Conservation (phyloP, 345 rosid species). For the Eutrema yunnanense region DNA sequence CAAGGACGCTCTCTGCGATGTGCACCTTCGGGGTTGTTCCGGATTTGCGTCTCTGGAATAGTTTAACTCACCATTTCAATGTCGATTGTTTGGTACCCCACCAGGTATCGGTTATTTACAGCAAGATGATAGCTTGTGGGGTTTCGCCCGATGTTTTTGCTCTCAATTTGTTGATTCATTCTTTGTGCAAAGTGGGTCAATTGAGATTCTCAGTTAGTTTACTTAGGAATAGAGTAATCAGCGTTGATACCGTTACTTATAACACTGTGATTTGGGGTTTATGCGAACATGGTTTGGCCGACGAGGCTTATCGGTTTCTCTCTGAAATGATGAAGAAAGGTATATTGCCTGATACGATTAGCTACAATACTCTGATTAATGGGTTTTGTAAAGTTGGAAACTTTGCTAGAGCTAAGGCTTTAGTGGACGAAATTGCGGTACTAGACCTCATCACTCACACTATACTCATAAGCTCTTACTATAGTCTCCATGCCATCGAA, state of each 20-base stretch:
- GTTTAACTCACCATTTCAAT: slow-evolving; percentile 50
- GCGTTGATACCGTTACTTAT: slow-evolving; percentile 57
- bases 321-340: slow-evolving; percentile 74
- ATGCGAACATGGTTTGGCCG: slow-evolving; percentile 55
- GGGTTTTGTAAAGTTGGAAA: slow-evolving; percentile 73
- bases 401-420: slow-evolving; percentile 50
- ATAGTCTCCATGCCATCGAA: slow-evolving; percentile 48
- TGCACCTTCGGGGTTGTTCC: slow-evolving; percentile 47
- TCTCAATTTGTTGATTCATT: slow-evolving; percentile 68
- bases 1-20: slow-evolving; percentile 55
- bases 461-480: slow-evolving; percentile 59
- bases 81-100: slow-evolving; percentile 56
- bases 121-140: slow-evolving; percentile 63
- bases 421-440: slow-evolving; percentile 52
- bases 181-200: slow-evolving; percentile 67
- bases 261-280: slow-evolving; percentile 82
- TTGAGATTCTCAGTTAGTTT: slow-evolving; percentile 49
- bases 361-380: slow-evolving; percentile 65
- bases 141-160: slow-evolving; percentile 56
- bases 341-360: slow-evolving; percentile 48
- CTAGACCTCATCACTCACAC: slow-evolving; percentile 62
- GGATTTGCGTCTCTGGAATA: slow-evolving; percentile 47
- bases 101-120: slow-evolving; percentile 60
- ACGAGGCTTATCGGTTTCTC: slow-evolving; percentile 53
- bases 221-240: slow-evolving; percentile 40